Evolutionary conservation across 306 rosid species (phyloP), one percentile per base, ranked within the genome.

Genomic region (Lathyrus aphaca): DNA sequence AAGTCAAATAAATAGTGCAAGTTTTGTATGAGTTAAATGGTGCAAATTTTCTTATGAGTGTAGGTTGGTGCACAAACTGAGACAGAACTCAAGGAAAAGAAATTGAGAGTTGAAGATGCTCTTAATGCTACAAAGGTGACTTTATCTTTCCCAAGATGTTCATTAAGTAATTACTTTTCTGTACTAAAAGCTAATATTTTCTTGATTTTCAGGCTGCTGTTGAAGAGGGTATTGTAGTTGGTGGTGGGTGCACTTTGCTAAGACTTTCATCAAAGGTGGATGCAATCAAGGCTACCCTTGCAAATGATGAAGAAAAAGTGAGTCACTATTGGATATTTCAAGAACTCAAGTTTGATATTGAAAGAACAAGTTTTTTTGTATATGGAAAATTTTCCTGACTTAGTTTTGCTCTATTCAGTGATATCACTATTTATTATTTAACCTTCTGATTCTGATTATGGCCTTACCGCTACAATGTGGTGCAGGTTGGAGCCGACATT

Each of bases 21-120:
- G 6, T 72, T 49, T 69, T 67, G 32, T 35, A 7, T 7, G 39
- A 35, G 39, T 35, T 35, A 14, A 42, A 37, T 18, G 0, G 29
- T 60, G 7, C 21, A 49, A 12, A 3, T 72, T 17, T 50, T 50
- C 14, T 38, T 61, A 35, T 10, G 23, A 45, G 27, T 77, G 49
- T 72, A 94, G 99, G 99, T 94, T 81, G 99, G 99, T 25, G 99
- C 99, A 71, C 99, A 95, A 86, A 95, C 99, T 30, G 99, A 95
- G 85, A 95, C 99, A 16, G 99, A 95, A 82, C 96, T 95, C 58
- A 95, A 95, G 74, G 99, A 95, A 76, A 95, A 95, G 90, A 95
- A 95, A 64, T 74, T 95, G 82, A 84, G 99, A 79, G 99, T 95
- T 3, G 99, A 95, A 82, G 99, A 95, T 64, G 99, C 99, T 74